A percentile compares a stretch with the other conserved stretches of the same genome.
phyloP scores from a whole-genome alignment of 495 filamentous ascomycete genomes.

The Aspergillus nidulans region DNA sequence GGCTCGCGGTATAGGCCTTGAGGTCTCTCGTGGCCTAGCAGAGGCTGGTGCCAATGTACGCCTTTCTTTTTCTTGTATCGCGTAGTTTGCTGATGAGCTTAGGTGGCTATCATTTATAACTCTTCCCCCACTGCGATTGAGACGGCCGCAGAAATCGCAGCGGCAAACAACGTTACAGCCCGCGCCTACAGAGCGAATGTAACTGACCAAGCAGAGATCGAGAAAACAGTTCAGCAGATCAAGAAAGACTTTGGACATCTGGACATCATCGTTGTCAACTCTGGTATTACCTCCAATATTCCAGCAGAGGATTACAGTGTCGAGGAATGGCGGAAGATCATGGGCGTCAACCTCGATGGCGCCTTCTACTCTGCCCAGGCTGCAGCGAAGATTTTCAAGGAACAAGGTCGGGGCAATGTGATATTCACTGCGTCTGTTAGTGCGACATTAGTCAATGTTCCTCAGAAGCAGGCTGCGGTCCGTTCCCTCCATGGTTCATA shows the following conservation, averaged over 20 bases:
- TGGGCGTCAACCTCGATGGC: conserved; percentile 46
- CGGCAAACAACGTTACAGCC: too few species aligned
- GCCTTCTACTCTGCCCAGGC: conserved; percentile 45
- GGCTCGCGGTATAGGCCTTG: too few species aligned
- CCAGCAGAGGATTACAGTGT: conserved; percentile 34
- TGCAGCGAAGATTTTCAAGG: conserved; percentile 37
- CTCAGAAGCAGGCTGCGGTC: conserved; percentile 42
- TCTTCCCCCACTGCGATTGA: too few species aligned
- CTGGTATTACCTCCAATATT: conserved; percentile 55
- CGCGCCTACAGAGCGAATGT: conserved; percentile 70
- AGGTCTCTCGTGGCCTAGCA: too few species aligned
- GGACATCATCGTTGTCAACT: conserved; percentile 75
- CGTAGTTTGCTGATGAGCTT: too few species aligned
- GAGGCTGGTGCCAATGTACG: too few species aligned
- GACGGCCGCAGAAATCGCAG: too few species aligned
- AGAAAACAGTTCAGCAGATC: conserved; percentile 48
- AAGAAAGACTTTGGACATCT: conserved; percentile 63
- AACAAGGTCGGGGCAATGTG: conserved; percentile 36
- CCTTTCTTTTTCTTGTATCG: too few species aligned
- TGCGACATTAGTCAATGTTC: conserved; percentile 42
- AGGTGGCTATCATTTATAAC: too few species aligned
- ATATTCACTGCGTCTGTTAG: conserved; percentile 42
- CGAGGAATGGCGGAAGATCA: conserved; percentile 34
- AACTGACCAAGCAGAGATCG: conserved; percentile 50
- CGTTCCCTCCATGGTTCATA: too few species aligned